phyloP scores from a whole-genome alignment of 1,139 yeast species.

The Protomyces arabidopsidicola region DNA sequence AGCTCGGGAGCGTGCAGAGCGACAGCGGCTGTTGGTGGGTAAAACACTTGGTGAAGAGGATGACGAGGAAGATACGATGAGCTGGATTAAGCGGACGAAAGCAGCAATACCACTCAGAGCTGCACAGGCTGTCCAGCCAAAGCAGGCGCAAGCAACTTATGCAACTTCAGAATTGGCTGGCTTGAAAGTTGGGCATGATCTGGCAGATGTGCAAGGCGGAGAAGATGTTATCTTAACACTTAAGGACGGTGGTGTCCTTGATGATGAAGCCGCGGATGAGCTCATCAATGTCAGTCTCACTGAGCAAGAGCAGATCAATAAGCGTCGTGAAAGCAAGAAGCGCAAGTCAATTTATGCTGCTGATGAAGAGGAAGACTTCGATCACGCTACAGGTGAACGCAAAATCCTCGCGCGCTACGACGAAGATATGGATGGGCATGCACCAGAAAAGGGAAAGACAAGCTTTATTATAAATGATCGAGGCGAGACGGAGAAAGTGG shows the following conservation, averaged over 20 bases:
- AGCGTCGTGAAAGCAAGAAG: slow-evolving; percentile 37
- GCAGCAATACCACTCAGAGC: slow-evolving; percentile 25
- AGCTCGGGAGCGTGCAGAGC: slow-evolving; percentile 35
- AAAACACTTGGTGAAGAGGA: slow-evolving; percentile 37
- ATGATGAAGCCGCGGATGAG: slow-evolving; percentile 49
- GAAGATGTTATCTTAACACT: slow-evolving; percentile 60
- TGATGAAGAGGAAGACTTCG: slow-evolving; percentile 33
- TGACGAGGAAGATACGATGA: slow-evolving; percentile 35
- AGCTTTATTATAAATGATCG: slow-evolving; percentile 37
- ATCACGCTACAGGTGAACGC: slow-evolving; percentile 36
- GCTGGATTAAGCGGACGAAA: slow-evolving; percentile 33
- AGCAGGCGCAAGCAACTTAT: slow-evolving; percentile 28
- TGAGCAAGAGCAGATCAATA: slow-evolving; percentile 39
- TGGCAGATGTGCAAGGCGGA: slow-evolving; percentile 43
- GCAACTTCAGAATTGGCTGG: slow-evolving; percentile 41
- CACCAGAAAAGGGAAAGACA: slow-evolving; percentile 29
- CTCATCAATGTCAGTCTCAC: slow-evolving; percentile 48
- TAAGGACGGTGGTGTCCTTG: slow-evolving; percentile 55
- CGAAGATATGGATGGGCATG: slow-evolving; percentile 33
- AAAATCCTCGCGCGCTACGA: slow-evolving; percentile 36
- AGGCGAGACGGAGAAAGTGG: slow-evolving; percentile 18
- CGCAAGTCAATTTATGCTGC: slow-evolving; percentile 31
- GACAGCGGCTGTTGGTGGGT: slow-evolving; percentile 36
- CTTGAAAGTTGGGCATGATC: slow-evolving; percentile 48
- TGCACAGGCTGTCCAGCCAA: not conserved